Base-by-base conservation (phyloP, 1,139 yeast genomes). In the Pneumocystis murina region DNA sequence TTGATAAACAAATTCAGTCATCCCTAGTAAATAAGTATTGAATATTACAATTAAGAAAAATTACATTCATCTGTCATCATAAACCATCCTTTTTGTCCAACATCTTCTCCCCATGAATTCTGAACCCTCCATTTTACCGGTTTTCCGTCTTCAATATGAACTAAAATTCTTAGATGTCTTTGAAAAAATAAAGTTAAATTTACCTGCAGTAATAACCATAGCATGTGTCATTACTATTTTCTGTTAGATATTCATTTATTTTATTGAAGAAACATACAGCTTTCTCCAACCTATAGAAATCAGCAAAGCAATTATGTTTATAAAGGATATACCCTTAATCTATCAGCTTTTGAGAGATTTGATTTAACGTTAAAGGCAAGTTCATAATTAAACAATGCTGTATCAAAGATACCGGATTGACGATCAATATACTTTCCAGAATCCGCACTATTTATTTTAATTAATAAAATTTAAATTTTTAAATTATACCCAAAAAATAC, bases 81-180 rank as follows among this genome's bases (percentile, higher is more conserved):
- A 69, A 77, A 82, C 74, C 79, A 83, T 20, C 87, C 87, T 71
- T 82, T 80, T 64, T 82, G 81, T 39, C 85, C 85, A 17, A 77
- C 79, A 35, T 75, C 80, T 61, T 78, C 80, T 64, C 87, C 87
- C 87, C 87, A 84, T 2, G 87, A 83, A 73, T 84, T 84, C 73
- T 83, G 85, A 65, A 84, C 84, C 73, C 83, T 81, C 87, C 87
- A 84, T 73, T 86, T 79, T 28, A 82, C 75, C 1, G 87, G 87
- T 63, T 74, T 73, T 54, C 79, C 80, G 64, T 76, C 77, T 35
- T 75, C 75, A 20, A 73, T 71, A 72, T 84, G 86, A 63, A 84
- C 88, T 48, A 20, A 24, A 48, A 48, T 24, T 1, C 16, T 48
- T 48, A 48, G 20, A 48, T 14, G 7, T 20, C 12, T 48, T 48